Evolutionary conservation across 202 grass and related monocot species (phyloP).

Genomic region (Cymbopogon flexuosus): DNA sequence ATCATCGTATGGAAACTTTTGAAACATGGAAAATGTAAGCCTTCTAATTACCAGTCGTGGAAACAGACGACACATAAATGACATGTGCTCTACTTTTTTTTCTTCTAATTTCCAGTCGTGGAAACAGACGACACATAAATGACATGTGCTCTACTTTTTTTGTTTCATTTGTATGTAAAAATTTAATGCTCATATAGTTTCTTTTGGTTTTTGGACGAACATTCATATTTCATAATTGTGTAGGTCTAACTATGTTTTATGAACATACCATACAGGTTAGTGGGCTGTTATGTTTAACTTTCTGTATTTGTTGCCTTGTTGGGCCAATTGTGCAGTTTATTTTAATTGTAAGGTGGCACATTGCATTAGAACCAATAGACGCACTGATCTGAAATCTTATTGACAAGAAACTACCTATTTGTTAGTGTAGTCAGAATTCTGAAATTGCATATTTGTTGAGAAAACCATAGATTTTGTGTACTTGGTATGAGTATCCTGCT

Average conservation of each 20-base stretch:
- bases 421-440: not conserved
- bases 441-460: not conserved
- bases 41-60: not conserved
- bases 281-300: not conserved
- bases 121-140: too few species aligned
- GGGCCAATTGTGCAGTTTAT: not conserved
- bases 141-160: not conserved
- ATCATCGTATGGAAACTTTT: not conserved
- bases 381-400: not conserved
- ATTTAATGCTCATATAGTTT: not conserved
- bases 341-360: not conserved
- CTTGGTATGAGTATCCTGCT: too few species aligned
- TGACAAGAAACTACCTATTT: not conserved
- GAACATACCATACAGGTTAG: not conserved
- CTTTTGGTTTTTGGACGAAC: not conserved
- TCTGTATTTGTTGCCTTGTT: not conserved
- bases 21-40: not conserved
- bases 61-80: too few species aligned
- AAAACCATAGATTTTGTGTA: not conserved
- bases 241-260: not conserved
- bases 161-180: not conserved
- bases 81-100: not conserved
- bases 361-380: not conserved
- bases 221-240: not conserved
- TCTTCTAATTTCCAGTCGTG: too few species aligned